Conservation (phyloP, 306 rosid genomes). For the Acacia melanoxylon region DNA sequence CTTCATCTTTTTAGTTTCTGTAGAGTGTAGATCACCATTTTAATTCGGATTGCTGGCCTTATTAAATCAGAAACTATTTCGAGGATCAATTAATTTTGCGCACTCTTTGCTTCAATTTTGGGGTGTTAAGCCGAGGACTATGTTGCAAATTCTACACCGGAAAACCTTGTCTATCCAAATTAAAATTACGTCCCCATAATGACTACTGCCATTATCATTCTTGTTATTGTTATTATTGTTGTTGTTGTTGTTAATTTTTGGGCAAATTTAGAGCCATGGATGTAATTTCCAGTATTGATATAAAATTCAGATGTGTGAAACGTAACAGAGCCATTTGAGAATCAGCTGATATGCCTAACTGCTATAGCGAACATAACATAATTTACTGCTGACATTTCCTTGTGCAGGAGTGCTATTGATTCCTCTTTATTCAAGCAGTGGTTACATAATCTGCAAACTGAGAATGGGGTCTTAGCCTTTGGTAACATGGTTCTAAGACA, state of each 20-base stretch:
- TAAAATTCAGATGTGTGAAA: not conserved
- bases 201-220: too few relatives aligned
- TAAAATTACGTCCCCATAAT: not conserved
- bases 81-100: not conserved
- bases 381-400: conserved; percentile 2
- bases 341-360: not conserved
- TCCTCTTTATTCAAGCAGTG: conserved; percentile 86
- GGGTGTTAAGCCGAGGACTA: not conserved
- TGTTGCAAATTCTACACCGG: not conserved
- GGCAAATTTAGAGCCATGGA: not conserved
- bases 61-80: not conserved
- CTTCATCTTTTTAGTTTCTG: not conserved
- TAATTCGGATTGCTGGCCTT: not conserved
- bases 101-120: not conserved
- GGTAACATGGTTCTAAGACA: conserved; percentile 59
- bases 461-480: conserved; percentile 66
- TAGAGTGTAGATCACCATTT: not conserved
- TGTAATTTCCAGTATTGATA: not conserved
- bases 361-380: not conserved
- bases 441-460: conserved; percentile 73
- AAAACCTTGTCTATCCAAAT: not conserved
- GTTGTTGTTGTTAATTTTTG: not conserved
- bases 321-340: not conserved
- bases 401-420: conserved; percentile 75
- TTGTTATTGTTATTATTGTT: too few relatives aligned